Evolutionary conservation across 768 basidiomycete species (phyloP).

Genomic region (Xerocomus brunneocitrinus): DNA sequence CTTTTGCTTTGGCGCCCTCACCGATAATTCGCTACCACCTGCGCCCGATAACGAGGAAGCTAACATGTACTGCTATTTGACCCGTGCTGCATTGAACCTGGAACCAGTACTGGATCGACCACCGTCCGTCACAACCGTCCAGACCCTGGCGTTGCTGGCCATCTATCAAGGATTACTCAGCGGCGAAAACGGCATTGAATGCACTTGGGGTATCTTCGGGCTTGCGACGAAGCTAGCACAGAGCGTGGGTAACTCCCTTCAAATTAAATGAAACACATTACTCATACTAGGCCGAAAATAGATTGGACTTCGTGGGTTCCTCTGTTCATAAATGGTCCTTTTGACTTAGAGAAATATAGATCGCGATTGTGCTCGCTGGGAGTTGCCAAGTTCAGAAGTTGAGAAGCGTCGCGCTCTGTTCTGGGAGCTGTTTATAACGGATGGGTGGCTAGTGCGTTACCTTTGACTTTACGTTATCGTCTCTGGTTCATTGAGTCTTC

Average conservation of each 20-base stretch:
- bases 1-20: slow-evolving; percentile 59
- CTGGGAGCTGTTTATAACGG: slow-evolving; percentile 72
- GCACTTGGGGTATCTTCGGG: slow-evolving; percentile 63
- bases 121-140: slow-evolving; percentile 66
- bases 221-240: slow-evolving; percentile 63
- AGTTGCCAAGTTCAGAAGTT: slow-evolving; percentile 53
- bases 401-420: slow-evolving; percentile 68
- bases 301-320: slow-evolving; percentile 63
- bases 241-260: slow-evolving; percentile 44
- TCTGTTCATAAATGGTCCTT: neutral
- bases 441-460: slow-evolving; percentile 62
- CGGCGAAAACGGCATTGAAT: slow-evolving; percentile 66
- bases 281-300: slow-evolving; percentile 22
- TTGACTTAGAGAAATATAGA: slow-evolving; percentile 40
- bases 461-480: neutral
- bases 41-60: slow-evolving; percentile 51
- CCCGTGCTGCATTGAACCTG: slow-evolving; percentile 59
- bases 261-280: neutral
- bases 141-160: slow-evolving; percentile 60
- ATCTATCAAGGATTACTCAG: slow-evolving; percentile 68
- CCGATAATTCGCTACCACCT: slow-evolving; percentile 48
- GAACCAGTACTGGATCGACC: slow-evolving; percentile 68
- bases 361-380: slow-evolving; percentile 70
- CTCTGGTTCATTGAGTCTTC: neutral
- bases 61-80: slow-evolving; percentile 53